Evolutionary conservation across 1,284 basidiomycete genomes (phyloP), one percentile per base, ranked within the genome.

Genomic region (Malassezia sp.): DNA sequence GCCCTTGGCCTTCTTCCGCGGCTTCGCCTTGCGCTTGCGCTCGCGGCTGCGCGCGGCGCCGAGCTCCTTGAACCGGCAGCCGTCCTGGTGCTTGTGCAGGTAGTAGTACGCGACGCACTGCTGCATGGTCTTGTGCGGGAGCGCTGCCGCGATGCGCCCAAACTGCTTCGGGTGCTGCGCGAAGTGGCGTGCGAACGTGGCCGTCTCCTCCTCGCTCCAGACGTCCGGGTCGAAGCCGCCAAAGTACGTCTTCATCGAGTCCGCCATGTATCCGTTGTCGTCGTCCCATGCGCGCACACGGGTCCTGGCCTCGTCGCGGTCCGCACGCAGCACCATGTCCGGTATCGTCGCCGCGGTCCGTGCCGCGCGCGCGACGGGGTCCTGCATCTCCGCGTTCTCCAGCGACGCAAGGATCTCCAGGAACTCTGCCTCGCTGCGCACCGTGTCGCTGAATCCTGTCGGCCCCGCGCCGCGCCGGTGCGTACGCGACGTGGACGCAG

Each of bases 41-140:
- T 62, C 68, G 38, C 52, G 60, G 45, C 40, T 71, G 46, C 56
- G 67, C 37, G 49, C 63, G 22, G 54, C 56, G 2, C 58, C 54
- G 20, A 70, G 49, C 20, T 57, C 59, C 46, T 68, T 68, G 54
- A 64, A 68, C 36, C 63, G 59, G 53, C 60, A 57, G n/a, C 59
- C 63, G 14, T 56, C 53, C 46, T 39, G 38, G 46, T 91, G 87
- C 77, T 96, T 96, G 73, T 89, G 86, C 49, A 91, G 75, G 72
- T 96, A 96, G 72, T 96, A 96, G 72, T 82, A 93, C 38, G 82
- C 78, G 32, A 96, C 85, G 68, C 90, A 95, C 76, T 95, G 85
- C 0, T 80, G 74, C 0, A 84, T 75, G 3, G 85, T 83, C 76
- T 95, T 96, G 75, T 88, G 77, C 1, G 83, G 80, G 15, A 96